These are phyloP conservation scores for Taphrina flavorubra DNA, from an alignment of 1,139 yeast genomes.

Conservation along the genomic window DNA sequence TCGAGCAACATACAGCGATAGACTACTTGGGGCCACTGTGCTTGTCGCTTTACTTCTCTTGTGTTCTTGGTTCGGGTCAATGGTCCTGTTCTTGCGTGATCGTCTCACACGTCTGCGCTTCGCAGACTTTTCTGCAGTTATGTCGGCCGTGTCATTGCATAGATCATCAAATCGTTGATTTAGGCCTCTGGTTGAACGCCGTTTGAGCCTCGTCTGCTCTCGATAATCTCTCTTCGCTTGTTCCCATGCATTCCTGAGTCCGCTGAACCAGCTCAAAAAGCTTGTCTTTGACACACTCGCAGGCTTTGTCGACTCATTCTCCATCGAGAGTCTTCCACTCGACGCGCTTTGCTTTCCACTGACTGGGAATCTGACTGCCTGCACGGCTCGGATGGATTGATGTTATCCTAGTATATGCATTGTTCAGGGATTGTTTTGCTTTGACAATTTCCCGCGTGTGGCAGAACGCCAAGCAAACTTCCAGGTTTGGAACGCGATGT, in stretches of 20 bases:
- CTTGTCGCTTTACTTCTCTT: not conserved
- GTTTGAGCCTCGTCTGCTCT: not conserved
- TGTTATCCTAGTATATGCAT: too few species aligned
- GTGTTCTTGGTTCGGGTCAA: not conserved
- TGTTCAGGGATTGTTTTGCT: not conserved
- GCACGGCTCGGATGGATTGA: too few species aligned
- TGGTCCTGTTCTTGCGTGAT: not conserved
- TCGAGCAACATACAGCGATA: not conserved
- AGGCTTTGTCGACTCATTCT: not conserved
- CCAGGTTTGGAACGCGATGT: not conserved
- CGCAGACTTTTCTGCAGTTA: not conserved
- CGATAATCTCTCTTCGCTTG: constrained; percentile 18
- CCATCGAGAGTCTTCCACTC: not conserved
- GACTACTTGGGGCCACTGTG: not conserved
- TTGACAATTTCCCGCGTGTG: not conserved
- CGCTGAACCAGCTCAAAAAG: constrained; percentile 14
- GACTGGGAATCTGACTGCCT: too few species aligned
- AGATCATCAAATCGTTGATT: constrained; percentile 1
- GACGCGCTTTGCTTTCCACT: too few species aligned
- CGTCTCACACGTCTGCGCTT: not conserved
- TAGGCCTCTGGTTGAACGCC: not conserved
- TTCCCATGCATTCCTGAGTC: constrained; percentile 22
- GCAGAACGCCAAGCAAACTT: constrained; percentile 3
- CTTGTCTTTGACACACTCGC: not conserved
- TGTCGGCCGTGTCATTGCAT: not conserved